Conservation (phyloP, 495 filamentous ascomycete genomes). For the Penicillium egyptiacum region DNA sequence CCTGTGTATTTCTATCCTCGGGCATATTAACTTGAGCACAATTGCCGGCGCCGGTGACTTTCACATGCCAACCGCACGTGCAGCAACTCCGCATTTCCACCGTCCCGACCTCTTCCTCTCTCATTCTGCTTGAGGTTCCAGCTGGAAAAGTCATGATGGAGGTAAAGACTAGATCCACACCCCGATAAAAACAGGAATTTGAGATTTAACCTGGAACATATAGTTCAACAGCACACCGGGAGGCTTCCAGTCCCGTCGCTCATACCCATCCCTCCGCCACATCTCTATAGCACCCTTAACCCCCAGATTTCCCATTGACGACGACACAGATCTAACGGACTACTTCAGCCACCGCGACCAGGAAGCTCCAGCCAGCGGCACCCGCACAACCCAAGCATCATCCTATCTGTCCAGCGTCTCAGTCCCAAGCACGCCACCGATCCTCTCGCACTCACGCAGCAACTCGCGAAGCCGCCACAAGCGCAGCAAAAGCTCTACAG, state of each 20-base stretch:
- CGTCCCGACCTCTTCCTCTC: slow-evolving; percentile 7
- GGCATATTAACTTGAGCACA: background rate
- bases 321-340: slow-evolving; percentile 30
- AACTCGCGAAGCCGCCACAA: slow-evolving; percentile 42
- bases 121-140: background rate
- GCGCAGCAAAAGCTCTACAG: slow-evolving; percentile 43
- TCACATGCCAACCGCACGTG: slow-evolving; percentile 29
- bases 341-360: slow-evolving; percentile 35
- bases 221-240: slow-evolving; percentile 25
- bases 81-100: slow-evolving; percentile 32
- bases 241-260: slow-evolving; percentile 45
- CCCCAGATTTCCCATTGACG: slow-evolving; percentile 61
- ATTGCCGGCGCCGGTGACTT: slow-evolving; percentile 20
- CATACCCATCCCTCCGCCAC: slow-evolving; percentile 48
- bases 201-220: background rate
- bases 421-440: slow-evolving; percentile 45
- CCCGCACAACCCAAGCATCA: slow-evolving; percentile 26
- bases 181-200: background rate
- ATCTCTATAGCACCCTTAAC: slow-evolving; percentile 65
- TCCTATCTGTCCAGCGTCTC: slow-evolving; percentile 48
- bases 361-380: background rate
- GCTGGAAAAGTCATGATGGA: slow-evolving; percentile 24
- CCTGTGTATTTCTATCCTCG: background rate
- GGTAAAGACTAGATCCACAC: slow-evolving; percentile 14
- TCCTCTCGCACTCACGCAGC: slow-evolving; percentile 52